phyloP scores from a whole-genome alignment of 208 protist genomes.

The Trypanosoma rangeli region DNA sequence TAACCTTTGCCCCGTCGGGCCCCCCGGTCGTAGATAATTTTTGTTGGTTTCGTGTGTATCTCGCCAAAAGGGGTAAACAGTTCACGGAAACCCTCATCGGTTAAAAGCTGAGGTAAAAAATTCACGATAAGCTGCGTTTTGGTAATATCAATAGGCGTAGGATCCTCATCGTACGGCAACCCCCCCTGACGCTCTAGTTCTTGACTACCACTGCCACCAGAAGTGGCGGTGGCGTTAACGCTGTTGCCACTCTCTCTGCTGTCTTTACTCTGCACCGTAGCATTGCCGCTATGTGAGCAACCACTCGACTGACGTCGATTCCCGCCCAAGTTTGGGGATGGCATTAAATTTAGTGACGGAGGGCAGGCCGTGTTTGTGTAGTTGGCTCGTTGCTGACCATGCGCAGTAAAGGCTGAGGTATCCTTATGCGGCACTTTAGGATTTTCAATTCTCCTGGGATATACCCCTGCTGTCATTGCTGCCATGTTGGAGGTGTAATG shows the following conservation, averaged over 20 bases:
- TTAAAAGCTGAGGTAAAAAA: constrained; percentile 51
- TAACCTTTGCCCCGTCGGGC: constrained; percentile 69
- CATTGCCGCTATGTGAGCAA: neutral
- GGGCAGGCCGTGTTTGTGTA: neutral
- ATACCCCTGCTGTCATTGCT: neutral
- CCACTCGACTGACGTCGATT: neutral
- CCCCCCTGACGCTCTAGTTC: constrained; percentile 25
- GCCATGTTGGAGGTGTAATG: neutral
- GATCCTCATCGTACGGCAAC: constrained; percentile 41
- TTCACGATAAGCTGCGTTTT: constrained; percentile 74
- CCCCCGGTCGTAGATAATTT: constrained; percentile 61
- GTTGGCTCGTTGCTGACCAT: constrained; percentile 3
- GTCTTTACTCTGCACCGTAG: neutral
- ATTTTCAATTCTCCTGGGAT: neutral
- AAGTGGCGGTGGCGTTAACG: neutral
- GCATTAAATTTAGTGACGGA: neutral
- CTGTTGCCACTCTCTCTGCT: neutral
- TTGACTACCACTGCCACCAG: constrained; percentile 3
- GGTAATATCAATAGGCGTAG: constrained; percentile 46
- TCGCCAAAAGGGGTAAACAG: constrained; percentile 58
- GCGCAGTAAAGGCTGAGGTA: neutral
- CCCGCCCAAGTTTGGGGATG: neutral
- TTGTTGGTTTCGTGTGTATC: constrained; percentile 35
- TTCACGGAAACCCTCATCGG: constrained; percentile 41
- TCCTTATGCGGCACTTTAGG: neutral